Conservation (phyloP, 495 filamentous ascomycete species). For the Penicillium roqueforti region DNA sequence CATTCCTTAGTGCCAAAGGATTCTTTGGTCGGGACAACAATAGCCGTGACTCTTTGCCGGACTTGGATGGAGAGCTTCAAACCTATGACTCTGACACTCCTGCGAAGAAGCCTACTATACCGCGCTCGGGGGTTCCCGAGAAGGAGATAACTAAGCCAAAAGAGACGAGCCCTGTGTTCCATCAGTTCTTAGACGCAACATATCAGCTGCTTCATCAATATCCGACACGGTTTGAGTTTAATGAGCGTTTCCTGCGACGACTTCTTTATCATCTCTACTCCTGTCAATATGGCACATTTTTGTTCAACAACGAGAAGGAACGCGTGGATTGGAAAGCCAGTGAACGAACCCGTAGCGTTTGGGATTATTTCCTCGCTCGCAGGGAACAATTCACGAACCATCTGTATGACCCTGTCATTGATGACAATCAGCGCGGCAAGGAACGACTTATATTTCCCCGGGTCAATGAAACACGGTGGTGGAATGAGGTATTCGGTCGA, state of each 20-base stretch:
- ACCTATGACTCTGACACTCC: conserved; percentile 46
- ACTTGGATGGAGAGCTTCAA: conserved; percentile 60
- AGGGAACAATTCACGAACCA: conserved; percentile 75
- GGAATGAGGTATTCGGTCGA: conserved; percentile 82
- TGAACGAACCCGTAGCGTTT: conserved; percentile 80
- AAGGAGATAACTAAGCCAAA: conserved; percentile 63
- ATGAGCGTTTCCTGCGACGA: conserved; percentile 87
- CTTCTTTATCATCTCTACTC: conserved; percentile 92
- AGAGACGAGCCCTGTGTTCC: conserved; percentile 94
- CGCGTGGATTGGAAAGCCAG: conserved; percentile 67
- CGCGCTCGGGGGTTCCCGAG: conserved; percentile 40
- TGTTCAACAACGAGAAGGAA: conserved; percentile 92
- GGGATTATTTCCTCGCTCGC: conserved; percentile 88
- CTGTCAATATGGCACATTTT: conserved; percentile 95
- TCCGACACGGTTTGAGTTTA: conserved; percentile 92
- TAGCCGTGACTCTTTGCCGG: conserved; percentile 58
- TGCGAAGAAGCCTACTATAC: conserved; percentile 40
- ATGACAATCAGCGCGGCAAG: conserved; percentile 70
- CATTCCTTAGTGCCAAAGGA: conserved; percentile 78
- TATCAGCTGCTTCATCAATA: conserved; percentile 87
- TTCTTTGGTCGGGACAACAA: conserved; percentile 80
- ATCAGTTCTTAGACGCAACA: conserved; percentile 95
- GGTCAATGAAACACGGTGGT: conserved; percentile 72
- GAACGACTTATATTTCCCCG: conserved; percentile 83
- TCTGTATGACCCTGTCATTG: conserved; percentile 69